Evolutionary conservation across 2,329 filamentous ascomycete species (phyloP).

Genomic region (Talaromyces sp.): DNA sequence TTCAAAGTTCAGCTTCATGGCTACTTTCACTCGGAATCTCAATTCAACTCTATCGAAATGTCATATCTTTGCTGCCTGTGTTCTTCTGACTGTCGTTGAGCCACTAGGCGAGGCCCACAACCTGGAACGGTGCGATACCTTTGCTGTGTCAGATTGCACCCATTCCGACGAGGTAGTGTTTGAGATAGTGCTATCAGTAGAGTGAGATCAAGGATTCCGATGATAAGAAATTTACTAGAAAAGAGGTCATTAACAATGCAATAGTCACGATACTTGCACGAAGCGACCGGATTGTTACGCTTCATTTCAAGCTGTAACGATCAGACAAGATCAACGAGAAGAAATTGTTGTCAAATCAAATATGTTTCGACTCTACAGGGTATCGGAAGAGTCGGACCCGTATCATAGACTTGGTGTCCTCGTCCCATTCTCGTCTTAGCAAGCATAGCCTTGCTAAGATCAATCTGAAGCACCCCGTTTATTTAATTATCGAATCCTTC

Average conservation of each 20-base stretch:
- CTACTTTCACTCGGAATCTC: background rate
- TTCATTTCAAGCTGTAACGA: background rate
- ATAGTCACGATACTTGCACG: background rate
- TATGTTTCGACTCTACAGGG: background rate
- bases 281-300: background rate
- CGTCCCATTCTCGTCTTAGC: background rate
- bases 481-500: too few species aligned
- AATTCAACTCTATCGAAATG: too few species aligned
- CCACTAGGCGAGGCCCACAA: background rate
- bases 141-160: constrained; percentile 1
- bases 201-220: background rate
- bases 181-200: background rate
- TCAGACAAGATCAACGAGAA: background rate
- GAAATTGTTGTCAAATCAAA: background rate
- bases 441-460: background rate
- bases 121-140: background rate
- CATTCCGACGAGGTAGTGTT: background rate
- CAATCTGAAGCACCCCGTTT: background rate
- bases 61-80: background rate
- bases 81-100: too few species aligned
- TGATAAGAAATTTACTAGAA: background rate
- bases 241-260: background rate
- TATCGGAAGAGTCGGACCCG: background rate
- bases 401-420: background rate
- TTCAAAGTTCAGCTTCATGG: background rate